phyloP scores from a whole-genome alignment of 176 grass and related monocot species.

The Triticum timopheevii region DNA sequence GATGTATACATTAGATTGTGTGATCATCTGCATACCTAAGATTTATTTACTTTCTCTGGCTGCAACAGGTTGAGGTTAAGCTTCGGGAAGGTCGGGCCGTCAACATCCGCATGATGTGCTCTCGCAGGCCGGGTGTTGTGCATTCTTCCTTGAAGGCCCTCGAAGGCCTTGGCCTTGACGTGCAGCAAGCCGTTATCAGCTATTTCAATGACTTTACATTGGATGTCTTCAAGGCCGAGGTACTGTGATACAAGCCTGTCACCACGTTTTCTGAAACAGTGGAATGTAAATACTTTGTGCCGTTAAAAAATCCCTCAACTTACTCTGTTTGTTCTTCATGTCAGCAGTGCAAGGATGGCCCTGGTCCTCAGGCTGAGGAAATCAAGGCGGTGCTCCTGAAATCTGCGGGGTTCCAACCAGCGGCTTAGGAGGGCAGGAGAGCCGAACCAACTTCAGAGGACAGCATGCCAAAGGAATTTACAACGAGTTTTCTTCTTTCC shows the following conservation, averaged over 20 bases:
- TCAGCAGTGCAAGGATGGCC: conserved; percentile 84
- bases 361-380: conserved; percentile 67
- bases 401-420: conserved; percentile 55
- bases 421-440: conserved; percentile 25
- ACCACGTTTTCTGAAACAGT: background rate
- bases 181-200: conserved; percentile 92
- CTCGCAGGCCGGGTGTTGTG: conserved; percentile 75
- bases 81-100: conserved; percentile 74
- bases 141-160: conserved; percentile 80
- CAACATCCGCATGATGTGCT: conserved; percentile 94
- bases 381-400: conserved; percentile 88
- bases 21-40: background rate
- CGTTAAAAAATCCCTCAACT: background rate
- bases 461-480: conserved; percentile 16
- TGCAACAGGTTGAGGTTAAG: conserved; percentile 76
- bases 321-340: conserved; percentile 9
- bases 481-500: background rate
- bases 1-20: background rate
- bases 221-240: conserved; percentile 94
- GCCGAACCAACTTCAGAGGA: background rate
- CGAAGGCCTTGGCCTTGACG: conserved; percentile 76
- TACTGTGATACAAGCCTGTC: conserved; percentile 9
- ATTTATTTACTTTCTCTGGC: background rate
- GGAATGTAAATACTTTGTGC: background rate
- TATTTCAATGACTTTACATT: conserved; percentile 95